Evolutionary conservation across 225 moss, liverwort and hornwort genomes (phyloP).

Genomic region (Marchantia paleacea): DNA sequence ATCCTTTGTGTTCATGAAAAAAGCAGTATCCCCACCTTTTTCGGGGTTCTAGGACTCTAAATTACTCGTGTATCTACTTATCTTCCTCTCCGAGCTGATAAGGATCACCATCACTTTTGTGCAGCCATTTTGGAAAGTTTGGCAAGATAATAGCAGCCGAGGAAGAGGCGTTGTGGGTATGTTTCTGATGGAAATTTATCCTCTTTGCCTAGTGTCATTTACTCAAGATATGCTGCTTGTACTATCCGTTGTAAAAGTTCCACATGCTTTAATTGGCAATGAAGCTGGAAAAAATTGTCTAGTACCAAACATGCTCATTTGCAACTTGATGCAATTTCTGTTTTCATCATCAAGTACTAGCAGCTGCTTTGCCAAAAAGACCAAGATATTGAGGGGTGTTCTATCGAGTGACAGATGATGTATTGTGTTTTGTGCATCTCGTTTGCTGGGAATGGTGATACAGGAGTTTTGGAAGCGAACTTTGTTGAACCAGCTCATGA

Average conservation of each 20-base stretch:
- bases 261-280: not conserved
- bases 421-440: not conserved
- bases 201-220: not conserved
- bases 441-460: not conserved
- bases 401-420: not conserved
- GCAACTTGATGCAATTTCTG: not conserved
- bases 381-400: not conserved
- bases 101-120: not conserved
- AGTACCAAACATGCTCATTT: not conserved
- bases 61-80: not conserved
- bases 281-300: too few relatives aligned
- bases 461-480: constrained; percentile 71
- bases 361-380: too few relatives aligned
- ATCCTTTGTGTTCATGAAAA: too few relatives aligned
- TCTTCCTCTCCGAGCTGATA: not conserved
- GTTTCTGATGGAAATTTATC: not conserved
- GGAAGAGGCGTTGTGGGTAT: constrained; percentile 70
- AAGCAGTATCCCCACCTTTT: not conserved
- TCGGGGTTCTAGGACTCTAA: constrained; percentile 2
- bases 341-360: not conserved
- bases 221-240: not conserved
- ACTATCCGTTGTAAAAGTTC: not conserved
- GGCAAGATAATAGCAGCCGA: constrained; percentile 68
- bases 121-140: constrained; percentile 82
- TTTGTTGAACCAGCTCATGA: constrained; percentile 81